A percentile compares a stretch with the other conserved stretches of the same genome.
phyloP scores from a whole-genome alignment of 257 asterid genomes.

The Penstemon davidsonii region DNA sequence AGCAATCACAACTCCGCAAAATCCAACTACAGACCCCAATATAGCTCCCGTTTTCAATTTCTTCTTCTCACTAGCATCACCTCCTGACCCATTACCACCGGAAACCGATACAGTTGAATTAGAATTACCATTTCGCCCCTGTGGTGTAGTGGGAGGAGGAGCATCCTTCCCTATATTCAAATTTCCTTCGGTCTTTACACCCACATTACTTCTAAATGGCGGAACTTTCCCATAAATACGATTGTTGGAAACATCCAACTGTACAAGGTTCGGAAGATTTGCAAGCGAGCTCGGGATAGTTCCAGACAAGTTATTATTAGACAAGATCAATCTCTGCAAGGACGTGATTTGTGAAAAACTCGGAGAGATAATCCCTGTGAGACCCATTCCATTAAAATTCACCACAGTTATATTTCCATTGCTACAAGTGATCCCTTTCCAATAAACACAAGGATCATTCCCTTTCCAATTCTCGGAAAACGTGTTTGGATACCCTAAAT shows the following conservation, averaged over 20 bases:
- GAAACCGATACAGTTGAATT: constrained; percentile 21
- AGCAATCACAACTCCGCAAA: constrained; percentile 46
- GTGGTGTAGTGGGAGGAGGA: constrained; percentile 39
- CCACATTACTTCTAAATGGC: constrained; percentile 38
- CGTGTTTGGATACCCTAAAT: constrained; percentile 51
- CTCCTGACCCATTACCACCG: constrained; percentile 23
- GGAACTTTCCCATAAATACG: constrained; percentile 62
- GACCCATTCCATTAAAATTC: constrained; percentile 54
- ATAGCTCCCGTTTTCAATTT: constrained; percentile 52
- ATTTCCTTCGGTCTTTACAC: constrained; percentile 48
- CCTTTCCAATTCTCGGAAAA: constrained; percentile 65
- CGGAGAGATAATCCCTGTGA: constrained; percentile 62
- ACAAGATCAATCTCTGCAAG: constrained; percentile 51
- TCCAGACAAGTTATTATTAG: constrained; percentile 57
- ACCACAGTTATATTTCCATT: constrained; percentile 51
- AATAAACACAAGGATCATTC: constrained; percentile 59
- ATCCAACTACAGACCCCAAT: constrained; percentile 66
- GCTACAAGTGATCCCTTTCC: constrained; percentile 61
- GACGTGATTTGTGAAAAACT: constrained; percentile 46
- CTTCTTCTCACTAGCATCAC: constrained; percentile 32
- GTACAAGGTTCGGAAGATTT: constrained; percentile 42
- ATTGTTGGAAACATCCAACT: constrained; percentile 66
- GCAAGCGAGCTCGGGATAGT: constrained; percentile 65
- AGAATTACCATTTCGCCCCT: constrained; percentile 30
- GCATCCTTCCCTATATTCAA: constrained; percentile 56